Conservation (phyloP, 1,284 basidiomycete species). For the Chalciporus piperatoides region DNA sequence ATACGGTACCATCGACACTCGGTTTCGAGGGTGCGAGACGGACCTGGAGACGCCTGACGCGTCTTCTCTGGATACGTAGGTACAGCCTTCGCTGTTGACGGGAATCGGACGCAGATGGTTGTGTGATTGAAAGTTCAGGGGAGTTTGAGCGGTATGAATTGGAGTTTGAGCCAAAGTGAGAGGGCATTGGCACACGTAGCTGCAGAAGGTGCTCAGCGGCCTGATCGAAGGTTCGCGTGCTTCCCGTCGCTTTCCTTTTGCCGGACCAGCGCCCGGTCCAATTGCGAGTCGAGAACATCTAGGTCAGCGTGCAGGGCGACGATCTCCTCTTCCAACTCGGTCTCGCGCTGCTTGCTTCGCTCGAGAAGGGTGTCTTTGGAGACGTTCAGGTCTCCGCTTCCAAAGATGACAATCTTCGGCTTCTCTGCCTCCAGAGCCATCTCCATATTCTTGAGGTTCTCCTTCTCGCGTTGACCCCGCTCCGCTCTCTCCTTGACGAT, state of each 20-base stretch:
- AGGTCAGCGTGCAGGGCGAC: constrained; percentile 78
- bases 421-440: constrained; percentile 81
- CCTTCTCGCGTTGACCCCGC: constrained; percentile 77
- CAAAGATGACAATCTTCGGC: constrained; percentile 76
- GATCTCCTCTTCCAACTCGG: constrained; percentile 84
- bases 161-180: constrained; percentile 32
- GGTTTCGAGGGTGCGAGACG: constrained; percentile 44
- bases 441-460: constrained; percentile 74
- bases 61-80: constrained; percentile 53
- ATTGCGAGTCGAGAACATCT: constrained; percentile 80
- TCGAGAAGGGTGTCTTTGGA: constrained; percentile 89
- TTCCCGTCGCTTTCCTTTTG: constrained; percentile 80
- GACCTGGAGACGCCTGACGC: constrained; percentile 37
- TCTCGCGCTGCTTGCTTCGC: constrained; percentile 81
- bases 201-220: constrained; percentile 81
- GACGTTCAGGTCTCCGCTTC: constrained; percentile 75
- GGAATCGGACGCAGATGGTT: constrained; percentile 29
- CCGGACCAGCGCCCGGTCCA: constrained; percentile 74
- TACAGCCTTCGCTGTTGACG: constrained; percentile 40
- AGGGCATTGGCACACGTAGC: constrained; percentile 39
- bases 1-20: constrained; percentile 35
- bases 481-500: constrained; percentile 83
- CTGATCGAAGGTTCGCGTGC: constrained; percentile 68
- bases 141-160: constrained; percentile 38
- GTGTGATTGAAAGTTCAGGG: constrained; percentile 40